Evolutionary conservation across 2,329 filamentous ascomycete species (phyloP), one percentile per base, ranked within the genome.

Genomic region (Fusarium sp.): DNA sequence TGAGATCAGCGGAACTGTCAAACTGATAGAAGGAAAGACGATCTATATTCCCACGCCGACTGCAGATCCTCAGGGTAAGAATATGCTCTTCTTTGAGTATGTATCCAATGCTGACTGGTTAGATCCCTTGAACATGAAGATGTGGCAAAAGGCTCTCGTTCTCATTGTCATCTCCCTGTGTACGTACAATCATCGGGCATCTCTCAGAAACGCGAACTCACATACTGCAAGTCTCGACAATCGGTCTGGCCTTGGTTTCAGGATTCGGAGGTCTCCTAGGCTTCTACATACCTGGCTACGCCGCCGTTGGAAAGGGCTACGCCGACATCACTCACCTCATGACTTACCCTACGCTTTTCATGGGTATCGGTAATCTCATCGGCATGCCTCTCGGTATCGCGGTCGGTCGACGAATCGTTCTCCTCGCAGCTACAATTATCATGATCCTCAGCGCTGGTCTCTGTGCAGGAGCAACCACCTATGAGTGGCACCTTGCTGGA

Each of bases 41-140:
- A 60, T 75, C 10, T 75, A 65, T 47, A 75, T 75, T 25, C 72
- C 72, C 1, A 75, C 70, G 3, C 72, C 72, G 0, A 75, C 72
- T 4, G 72, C 72, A n/a, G 72, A 75, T 41, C 72, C 64, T 8
- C 27, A n/a, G 18, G 63, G 63, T 66, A 29, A 45, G 52, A 52
- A 4, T 8, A 9, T 20, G 5, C 5, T 9, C 18, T 12, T n/a
- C 6, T n/a, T 41, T 4, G 27, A 18, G 5, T 14, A 18, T 4
- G 1, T 4, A n/a, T 20, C 20, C 29, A 22, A 41, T 39, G 33
- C 63, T 66, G 52, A 66, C 44, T 6, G n/a, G 11, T 14, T 11
- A 75, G 72, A 75, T 59, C 72, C 72, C 3, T 53, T 75, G 52
- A 75, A 75, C 55, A 73, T 75, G 72, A 71, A 58, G 50, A 75